Base-by-base conservation (phyloP, 768 basidiomycete genomes). In the Mycena olivaceomarginata region DNA sequence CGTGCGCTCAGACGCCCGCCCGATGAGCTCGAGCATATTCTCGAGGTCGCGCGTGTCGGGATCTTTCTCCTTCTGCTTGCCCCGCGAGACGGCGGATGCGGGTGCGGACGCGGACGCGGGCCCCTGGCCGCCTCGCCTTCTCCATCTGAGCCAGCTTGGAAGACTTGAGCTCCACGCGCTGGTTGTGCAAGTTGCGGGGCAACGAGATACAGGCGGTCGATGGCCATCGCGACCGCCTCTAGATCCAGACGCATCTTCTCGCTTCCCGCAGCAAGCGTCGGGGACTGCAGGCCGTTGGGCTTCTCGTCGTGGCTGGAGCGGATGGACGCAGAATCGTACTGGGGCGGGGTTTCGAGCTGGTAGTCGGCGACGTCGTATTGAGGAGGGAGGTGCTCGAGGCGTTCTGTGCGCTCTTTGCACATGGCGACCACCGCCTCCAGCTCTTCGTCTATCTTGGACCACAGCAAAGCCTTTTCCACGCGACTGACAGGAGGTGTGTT, bases 151-250 rank as follows among this genome's bases (percentile, higher is more conserved):
- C 90, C 16, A 93, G 80, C 82, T 96, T 95, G 37, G 91, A 86
- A 7, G 89, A 90, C 81, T 94, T 94, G 60, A 98, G 91, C 83
- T 98, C 97, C n/a, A 96, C 97, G 0, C 98, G 93, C 84, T 99
- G 98, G 82, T 98, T 94, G 75, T 94, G 92, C 56, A 99, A 85
- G n/a, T 83, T 98, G 97, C 0, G 98, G 98, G 0, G 97, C 93
- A 41, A 94, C 95, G 11, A 91, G 84, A 84, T 98, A 96, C 13
- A 99, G 87, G 48, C 97, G 89, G 83, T 98, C 97, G 80, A 99
- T 98, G 41, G 98, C 97, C 83, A 91, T 90, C 0, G 96, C 92
- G 60, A 99, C 93, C 13, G 91, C 89, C 79, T 98, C 97, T 22
- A 99, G 88, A 83, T 99, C 98, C 81, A 95, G 85, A 67, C 92